Percentiles rank a stretch among this genome's conserved stretches.
Conservation (phyloP, 768 basidiomycete genomes). For the Pisolithus sp. region DNA sequence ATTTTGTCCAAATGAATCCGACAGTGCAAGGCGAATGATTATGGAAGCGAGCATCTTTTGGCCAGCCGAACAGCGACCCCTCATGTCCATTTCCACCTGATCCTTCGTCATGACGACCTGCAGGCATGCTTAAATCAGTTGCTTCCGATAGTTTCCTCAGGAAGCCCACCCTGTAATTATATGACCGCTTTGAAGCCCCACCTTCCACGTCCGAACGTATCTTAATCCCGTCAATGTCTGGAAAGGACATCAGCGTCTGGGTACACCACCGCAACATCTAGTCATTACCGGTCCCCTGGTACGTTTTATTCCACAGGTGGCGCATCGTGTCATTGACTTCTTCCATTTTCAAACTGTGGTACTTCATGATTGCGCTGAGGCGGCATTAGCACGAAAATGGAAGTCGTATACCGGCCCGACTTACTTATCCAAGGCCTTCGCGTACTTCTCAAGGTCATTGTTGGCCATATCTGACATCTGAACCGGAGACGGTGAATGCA, state of each 20-base stretch:
- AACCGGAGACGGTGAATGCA: neutral
- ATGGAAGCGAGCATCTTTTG: slow-evolving; percentile 99
- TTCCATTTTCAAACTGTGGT: slow-evolving; percentile 96
- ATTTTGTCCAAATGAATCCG: slow-evolving; percentile 95
- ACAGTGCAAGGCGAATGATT: slow-evolving; percentile 93
- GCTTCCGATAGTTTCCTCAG: neutral
- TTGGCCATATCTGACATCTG: slow-evolving; percentile 98
- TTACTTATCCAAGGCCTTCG: slow-evolving; percentile 93
- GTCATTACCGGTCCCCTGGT: slow-evolving; percentile 87
- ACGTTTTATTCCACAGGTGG: slow-evolving; percentile 97
- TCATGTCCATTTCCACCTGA: slow-evolving; percentile 99
- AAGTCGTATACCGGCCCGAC: slow-evolving; percentile 15
- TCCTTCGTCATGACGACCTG: slow-evolving; percentile 99
- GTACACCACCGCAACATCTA: neutral
- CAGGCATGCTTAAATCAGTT: slow-evolving; percentile 7
- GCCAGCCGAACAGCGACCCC: slow-evolving; percentile 95
- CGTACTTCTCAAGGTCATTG: slow-evolving; percentile 94
- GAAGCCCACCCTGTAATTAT: slow-evolving; percentile 85
- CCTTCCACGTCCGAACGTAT: slow-evolving; percentile 93
- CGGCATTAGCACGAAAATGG: slow-evolving; percentile 9
- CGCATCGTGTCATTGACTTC: slow-evolving; percentile 98
- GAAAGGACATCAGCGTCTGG: slow-evolving; percentile 7
- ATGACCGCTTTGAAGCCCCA: slow-evolving; percentile 81
- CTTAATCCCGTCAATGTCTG: slow-evolving; percentile 97
- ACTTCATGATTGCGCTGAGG: slow-evolving; percentile 94